Evolutionary conservation across 352 stramenopile species (phyloP).

Genomic region (Bremia lactucae): DNA sequence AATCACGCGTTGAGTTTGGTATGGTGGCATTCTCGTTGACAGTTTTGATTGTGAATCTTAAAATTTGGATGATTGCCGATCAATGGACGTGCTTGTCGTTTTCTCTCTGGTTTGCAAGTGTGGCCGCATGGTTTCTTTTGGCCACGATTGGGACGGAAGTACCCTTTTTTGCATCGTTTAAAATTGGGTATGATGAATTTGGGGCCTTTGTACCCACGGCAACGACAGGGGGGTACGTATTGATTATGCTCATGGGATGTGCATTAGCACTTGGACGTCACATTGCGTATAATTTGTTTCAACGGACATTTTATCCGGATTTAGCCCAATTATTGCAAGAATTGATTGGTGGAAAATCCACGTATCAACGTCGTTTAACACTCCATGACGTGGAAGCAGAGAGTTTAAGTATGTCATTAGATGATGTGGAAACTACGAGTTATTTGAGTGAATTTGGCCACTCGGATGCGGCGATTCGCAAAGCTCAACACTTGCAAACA

Average conservation of each 20-base stretch:
- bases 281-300: constrained; percentile 71
- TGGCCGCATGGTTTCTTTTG: constrained; percentile 63
- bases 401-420: constrained; percentile 65
- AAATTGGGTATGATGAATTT: constrained; percentile 75
- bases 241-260: constrained; percentile 62
- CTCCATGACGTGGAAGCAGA: constrained; percentile 68
- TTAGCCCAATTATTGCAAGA: constrained; percentile 62
- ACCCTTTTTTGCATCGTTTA: constrained; percentile 46
- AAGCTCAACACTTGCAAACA: constrained; percentile 17
- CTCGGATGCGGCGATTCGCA: constrained; percentile 37
- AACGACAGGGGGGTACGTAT: constrained; percentile 39
- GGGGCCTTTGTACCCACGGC: constrained; percentile 52
- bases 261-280: constrained; percentile 58
- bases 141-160: constrained; percentile 45
- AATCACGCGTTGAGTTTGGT: constrained; percentile 72
- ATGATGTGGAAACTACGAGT: constrained; percentile 45
- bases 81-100: constrained; percentile 63
- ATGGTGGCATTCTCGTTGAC: constrained; percentile 87
- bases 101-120: constrained; percentile 45
- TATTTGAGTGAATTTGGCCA: constrained; percentile 39
- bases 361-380: constrained; percentile 42
- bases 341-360: constrained; percentile 23
- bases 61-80: constrained; percentile 82
- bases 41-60: constrained; percentile 91
- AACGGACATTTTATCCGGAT: constrained; percentile 65